phyloP scores from a whole-genome alignment of 1,284 basidiomycete genomes.

The Coniferiporia weirii region DNA sequence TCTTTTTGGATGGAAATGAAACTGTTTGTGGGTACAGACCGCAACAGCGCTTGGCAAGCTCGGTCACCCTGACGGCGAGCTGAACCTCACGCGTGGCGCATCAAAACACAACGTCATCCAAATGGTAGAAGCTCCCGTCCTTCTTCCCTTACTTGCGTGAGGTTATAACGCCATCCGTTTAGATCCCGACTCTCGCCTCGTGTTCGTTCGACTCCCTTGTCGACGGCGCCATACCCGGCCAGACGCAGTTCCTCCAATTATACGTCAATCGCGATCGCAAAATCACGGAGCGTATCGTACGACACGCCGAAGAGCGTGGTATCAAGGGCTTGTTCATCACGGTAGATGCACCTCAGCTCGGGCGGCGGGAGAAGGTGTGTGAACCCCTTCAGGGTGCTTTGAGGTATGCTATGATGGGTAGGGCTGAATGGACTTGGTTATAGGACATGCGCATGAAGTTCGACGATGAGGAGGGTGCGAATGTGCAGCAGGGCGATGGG shows the following conservation, averaged over 20 bases:
- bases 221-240: conserved; percentile 69
- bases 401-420: not conserved
- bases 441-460: conserved; percentile 97
- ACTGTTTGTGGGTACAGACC: conserved; percentile 35
- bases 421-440: not conserved
- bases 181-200: conserved; percentile 86
- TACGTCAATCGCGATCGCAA: conserved; percentile 84
- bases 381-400: not conserved
- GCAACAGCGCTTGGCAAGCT: conserved; percentile 86
- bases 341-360: conserved; percentile 90
- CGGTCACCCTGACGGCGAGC: conserved; percentile 89
- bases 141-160: not conserved
- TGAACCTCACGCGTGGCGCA: conserved; percentile 82
- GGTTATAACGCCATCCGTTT: not conserved
- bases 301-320: conserved; percentile 79
- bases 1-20: not conserved
- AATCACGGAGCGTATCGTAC: conserved; percentile 78
- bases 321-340: conserved; percentile 88
- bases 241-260: conserved; percentile 78
- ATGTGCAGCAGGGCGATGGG: conserved; percentile 52
- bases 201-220: conserved; percentile 89
- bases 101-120: conserved; percentile 79
- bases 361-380: conserved; percentile 74
- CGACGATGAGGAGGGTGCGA: conserved; percentile 80
- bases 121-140: conserved; percentile 54